Evolutionary conservation across 1,284 basidiomycete species (phyloP), one percentile per base, ranked within the genome.

Genomic region (Cutaneotrichosporon cutaneum): DNA sequence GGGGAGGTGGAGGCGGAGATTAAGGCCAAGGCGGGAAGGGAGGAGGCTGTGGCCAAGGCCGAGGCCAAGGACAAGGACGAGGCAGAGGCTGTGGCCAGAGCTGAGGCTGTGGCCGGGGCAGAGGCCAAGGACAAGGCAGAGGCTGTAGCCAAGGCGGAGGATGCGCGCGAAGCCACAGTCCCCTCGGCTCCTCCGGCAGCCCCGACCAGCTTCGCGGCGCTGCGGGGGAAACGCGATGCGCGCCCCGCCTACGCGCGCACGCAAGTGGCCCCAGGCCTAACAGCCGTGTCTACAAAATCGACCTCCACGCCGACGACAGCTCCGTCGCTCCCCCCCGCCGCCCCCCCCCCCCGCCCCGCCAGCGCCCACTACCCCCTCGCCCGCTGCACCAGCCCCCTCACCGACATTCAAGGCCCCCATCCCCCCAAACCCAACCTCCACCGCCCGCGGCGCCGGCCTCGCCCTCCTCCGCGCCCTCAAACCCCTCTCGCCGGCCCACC

Each of bases 401-500:
- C 5, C 30, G 30, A 30, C 30, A 4, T 30, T 9, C 30, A 30
- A 30, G 30, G 5, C 30, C 36, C 24, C 47, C 47, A 27, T 58
- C 32, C 60, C 67, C 10, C 6, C 68, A 18, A 59, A 70, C 55
- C 68, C 71, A 1, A 30, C 50, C 3, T 75, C 74, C 0, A 69
- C 67, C 0, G 59, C 68, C 6, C 67, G 72, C 10, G 74, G 75
- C 9, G 54, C 74, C 1, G 74, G 72, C 24, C 66, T 77, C 7
- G 52, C 66, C 21, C 69, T 77, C 54, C 60, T 77, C 0, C 68
- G 70, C 21, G 58, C 70, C 4, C 59, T 76, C 3, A 30, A 42
- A 13, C 16, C 53, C 21, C 30, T 54, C 55, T 2, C 57, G 39
- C 21, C 59, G 35, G 8, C 56, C 54, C 16, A 44, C 53, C 44